Evolutionary conservation across 768 basidiomycete species (phyloP).

Genomic region (Panaeolus cyanescens): DNA sequence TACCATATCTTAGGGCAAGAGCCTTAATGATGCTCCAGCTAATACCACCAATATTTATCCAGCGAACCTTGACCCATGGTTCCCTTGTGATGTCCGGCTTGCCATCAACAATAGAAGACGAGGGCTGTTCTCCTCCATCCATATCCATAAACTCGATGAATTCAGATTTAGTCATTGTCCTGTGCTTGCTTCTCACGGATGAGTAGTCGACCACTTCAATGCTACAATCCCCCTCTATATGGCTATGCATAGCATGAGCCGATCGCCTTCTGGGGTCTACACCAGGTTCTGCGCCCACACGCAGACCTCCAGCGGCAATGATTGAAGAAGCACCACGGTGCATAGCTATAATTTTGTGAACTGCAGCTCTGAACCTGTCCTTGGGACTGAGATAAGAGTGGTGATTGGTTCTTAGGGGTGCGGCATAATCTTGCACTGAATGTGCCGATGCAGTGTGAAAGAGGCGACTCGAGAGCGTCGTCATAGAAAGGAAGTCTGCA

Average conservation of each 20-base stretch:
- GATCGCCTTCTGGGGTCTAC: conserved; percentile 64
- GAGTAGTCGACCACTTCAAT: conserved; percentile 75
- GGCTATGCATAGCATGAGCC: conserved; percentile 55
- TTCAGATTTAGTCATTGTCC: conserved; percentile 58
- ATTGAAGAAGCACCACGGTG: conserved; percentile 49
- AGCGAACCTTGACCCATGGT: conserved; percentile 68
- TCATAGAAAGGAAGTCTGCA: background rate
- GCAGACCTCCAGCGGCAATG: conserved; percentile 26
- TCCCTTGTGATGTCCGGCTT: conserved; percentile 37
- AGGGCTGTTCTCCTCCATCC: conserved; percentile 25
- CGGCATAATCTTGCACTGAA: background rate
- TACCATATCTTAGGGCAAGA: conserved; percentile 64
- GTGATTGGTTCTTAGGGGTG: background rate
- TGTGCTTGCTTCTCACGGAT: conserved; percentile 49
- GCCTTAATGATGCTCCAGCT: conserved; percentile 77
- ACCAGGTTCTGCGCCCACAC: conserved; percentile 70
- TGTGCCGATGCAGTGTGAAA: background rate
- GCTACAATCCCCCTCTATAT: conserved; percentile 59
- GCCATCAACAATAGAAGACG: background rate
- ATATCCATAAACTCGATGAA: conserved; percentile 60
- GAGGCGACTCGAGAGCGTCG: background rate
- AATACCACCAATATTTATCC: conserved; percentile 74
- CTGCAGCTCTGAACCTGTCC: conserved; percentile 55
- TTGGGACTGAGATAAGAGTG: conserved; percentile 28
- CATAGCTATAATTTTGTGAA: conserved; percentile 65